phyloP scores from a whole-genome alignment of 129 eudicot species.

The Flaveria brownii region DNA sequence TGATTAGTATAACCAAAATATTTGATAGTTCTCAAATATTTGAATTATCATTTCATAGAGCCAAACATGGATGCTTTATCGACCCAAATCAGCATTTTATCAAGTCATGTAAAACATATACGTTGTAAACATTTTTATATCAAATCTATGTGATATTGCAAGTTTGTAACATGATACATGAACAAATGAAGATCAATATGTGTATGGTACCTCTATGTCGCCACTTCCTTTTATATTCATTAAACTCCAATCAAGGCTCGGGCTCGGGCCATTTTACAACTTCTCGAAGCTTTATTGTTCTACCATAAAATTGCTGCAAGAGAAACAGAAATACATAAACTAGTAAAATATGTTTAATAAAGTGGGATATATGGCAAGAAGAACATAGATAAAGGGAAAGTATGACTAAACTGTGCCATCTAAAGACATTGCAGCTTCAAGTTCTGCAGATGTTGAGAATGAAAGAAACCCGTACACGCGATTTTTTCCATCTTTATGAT shows the following conservation, averaged over 20 bases:
- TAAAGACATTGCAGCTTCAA: constrained; percentile 50
- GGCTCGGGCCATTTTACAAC: constrained; percentile 34
- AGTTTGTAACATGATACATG: constrained; percentile 5
- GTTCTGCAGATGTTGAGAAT: constrained; percentile 43
- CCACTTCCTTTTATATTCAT: constrained; percentile 14
- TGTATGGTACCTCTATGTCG: constrained; percentile 10
- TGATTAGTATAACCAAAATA: neutral
- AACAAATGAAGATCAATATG: constrained; percentile 15
- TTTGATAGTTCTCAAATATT: constrained; percentile 4
- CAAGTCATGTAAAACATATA: constrained; percentile 19
- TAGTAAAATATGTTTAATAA: neutral
- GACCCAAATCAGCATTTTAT: constrained; percentile 16
- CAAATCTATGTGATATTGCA: constrained; percentile 4
- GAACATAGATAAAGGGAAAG: neutral
- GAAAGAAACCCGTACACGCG: constrained; percentile 55
- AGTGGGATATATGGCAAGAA: neutral
- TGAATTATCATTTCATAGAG: neutral
- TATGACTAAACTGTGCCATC: constrained; percentile 44
- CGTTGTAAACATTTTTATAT: constrained; percentile 21
- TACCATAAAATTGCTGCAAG: constrained; percentile 47
- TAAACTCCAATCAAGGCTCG: constrained; percentile 33
- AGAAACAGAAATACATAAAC: neutral
- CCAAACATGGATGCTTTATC: neutral
- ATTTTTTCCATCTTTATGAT: constrained; percentile 47
- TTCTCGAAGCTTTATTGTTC: constrained; percentile 44